Base-by-base conservation (phyloP, 2,329 filamentous ascomycete species). In the Alternaria gansuensis region DNA sequence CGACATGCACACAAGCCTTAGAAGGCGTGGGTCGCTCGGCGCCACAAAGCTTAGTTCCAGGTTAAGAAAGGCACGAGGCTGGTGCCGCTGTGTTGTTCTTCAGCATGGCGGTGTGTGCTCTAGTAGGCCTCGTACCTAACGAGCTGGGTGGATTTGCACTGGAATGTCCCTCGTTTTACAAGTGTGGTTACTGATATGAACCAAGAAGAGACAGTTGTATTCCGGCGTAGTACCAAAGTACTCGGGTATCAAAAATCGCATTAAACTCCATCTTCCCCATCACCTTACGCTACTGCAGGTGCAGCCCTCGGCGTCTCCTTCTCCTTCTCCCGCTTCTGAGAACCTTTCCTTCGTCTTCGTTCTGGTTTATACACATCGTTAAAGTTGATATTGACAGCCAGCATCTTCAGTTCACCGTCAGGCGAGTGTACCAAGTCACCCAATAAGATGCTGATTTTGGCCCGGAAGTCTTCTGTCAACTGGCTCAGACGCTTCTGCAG, bases 311-410 rank as follows among this genome's bases (percentile, higher is more conserved):
- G 68, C 13, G 68, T 73, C 36, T 73, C 68, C 62, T 70, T 75
- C 2, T 74, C 72, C 48, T 69, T 72, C 14, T 74, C 70, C 3
- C 62, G 59, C 52, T 68, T 70, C 62, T 70, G 72, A 11, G 68
- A 69, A 3, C 60, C 62, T 45, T 74, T 71, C 58, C 84, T 80
- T 79, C 88, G 88, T 75, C 88, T 85, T 70, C 88, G 84, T 43
- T 88, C 86, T 13, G 92, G 91, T 78, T 91, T 87, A 78, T 98
- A 98, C 26, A 96, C 91, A 75, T 98, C 94, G 78, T 99, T 99
- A 79, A 98, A 99, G 79, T 98, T 99, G 92, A 99, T 98, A 39
- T 95, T 91, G 45, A 98, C 93, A 37, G 92, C 95, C 66, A 99
- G 80, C 82, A 98, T 98, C 54, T 94, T 85, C 88, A 99, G 92